phyloP scores from a whole-genome alignment of 768 basidiomycete species.

The Boletus subparvulus region DNA sequence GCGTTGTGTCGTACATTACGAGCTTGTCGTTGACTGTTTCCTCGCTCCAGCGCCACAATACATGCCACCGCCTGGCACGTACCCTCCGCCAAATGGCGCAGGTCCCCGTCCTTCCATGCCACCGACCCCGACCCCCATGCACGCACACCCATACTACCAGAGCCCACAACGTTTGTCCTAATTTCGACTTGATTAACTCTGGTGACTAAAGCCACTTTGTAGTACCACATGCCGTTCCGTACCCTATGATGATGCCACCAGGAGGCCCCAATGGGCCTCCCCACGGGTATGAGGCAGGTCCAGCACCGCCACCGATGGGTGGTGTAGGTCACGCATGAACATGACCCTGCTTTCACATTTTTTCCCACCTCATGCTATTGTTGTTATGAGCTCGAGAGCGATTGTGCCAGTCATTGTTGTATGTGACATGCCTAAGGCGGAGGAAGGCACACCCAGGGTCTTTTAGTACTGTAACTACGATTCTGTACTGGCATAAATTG shows the following conservation, averaged over 20 bases:
- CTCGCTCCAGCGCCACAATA: slow-evolving; percentile 59
- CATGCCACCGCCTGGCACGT: slow-evolving; percentile 77
- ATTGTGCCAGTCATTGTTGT: slow-evolving; percentile 29
- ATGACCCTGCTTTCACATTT: slow-evolving; percentile 11
- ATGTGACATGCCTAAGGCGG: slow-evolving; percentile 21
- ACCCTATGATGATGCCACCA: slow-evolving; percentile 88
- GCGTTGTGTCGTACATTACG: not conserved
- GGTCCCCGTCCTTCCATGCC: slow-evolving; percentile 86
- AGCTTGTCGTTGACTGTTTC: slow-evolving; percentile 5
- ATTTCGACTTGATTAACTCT: slow-evolving; percentile 18
- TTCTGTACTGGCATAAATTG: slow-evolving; percentile 26
- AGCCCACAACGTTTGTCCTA: slow-evolving; percentile 73
- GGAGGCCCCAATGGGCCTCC: slow-evolving; percentile 63
- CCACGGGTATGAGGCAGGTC: slow-evolving; percentile 70
- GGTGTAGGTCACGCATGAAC: slow-evolving; percentile 61
- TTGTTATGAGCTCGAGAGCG: slow-evolving; percentile 30
- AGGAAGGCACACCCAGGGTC: slow-evolving; percentile 8
- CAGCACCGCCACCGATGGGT: slow-evolving; percentile 74
- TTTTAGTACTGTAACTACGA: slow-evolving; percentile 29
- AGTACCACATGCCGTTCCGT: slow-evolving; percentile 87
- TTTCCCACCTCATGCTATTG: slow-evolving; percentile 12
- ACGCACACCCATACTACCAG: slow-evolving; percentile 86
- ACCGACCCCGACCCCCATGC: slow-evolving; percentile 85
- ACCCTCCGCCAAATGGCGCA: slow-evolving; percentile 76
- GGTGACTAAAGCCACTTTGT: slow-evolving; percentile 28